phyloP scores from a whole-genome alignment of 2,329 filamentous ascomycete species.

The Hymenoscyphus infarciens region DNA sequence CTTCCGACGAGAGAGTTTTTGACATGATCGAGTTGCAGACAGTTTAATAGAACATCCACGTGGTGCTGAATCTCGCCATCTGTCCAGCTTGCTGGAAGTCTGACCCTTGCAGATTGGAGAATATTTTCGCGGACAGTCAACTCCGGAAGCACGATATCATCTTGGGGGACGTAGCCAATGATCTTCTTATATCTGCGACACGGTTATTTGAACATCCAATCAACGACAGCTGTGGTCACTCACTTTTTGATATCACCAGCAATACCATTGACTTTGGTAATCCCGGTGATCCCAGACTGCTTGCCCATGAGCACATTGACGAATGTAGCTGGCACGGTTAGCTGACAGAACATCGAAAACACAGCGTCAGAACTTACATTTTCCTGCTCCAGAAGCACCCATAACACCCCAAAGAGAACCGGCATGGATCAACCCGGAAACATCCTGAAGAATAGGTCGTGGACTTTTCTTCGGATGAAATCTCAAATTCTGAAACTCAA shows the following conservation, averaged over 20 bases:
- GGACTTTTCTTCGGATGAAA: constrained; percentile 43
- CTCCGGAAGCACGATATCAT: constrained; percentile 57
- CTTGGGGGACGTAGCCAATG: constrained; percentile 60
- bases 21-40: constrained; percentile 40
- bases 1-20: constrained; percentile 49
- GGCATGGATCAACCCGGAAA: constrained; percentile 51
- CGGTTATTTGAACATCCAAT: background rate
- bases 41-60: constrained; percentile 55
- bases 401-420: constrained; percentile 57
- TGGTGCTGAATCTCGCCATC: constrained; percentile 48
- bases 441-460: constrained; percentile 48
- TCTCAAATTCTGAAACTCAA: constrained; percentile 48
- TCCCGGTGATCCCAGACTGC: constrained; percentile 46
- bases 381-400: constrained; percentile 57
- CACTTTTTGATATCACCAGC: constrained; percentile 32
- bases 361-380: constrained; percentile 36
- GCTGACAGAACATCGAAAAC: background rate
- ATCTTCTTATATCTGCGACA: constrained; percentile 50
- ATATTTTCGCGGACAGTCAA: constrained; percentile 61
- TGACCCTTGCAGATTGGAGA: constrained; percentile 53
- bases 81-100: constrained; percentile 50
- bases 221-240: background rate
- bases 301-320: constrained; percentile 61
- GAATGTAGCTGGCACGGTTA: constrained; percentile 43
- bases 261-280: constrained; percentile 47